Conservation (phyloP, 2,329 filamentous ascomycete genomes). For the Phaeophleospora eucalypticola region DNA sequence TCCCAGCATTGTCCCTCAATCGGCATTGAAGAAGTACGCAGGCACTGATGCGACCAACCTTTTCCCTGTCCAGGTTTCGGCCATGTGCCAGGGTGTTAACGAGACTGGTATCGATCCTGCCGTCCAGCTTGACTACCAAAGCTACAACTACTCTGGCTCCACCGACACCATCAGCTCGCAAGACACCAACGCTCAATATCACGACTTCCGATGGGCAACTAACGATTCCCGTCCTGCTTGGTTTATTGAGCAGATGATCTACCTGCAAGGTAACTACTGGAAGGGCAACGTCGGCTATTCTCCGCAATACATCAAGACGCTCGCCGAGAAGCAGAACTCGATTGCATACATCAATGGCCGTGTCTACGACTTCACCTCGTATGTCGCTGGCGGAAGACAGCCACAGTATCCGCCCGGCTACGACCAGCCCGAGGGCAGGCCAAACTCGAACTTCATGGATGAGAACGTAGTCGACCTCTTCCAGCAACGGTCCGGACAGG, state of each 20-base stretch:
- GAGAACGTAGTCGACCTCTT: slow-evolving; percentile 70
- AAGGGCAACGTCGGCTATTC: slow-evolving; percentile 87
- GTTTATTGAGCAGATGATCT: slow-evolving; percentile 84
- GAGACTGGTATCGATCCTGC: slow-evolving; percentile 63
- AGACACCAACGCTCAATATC: slow-evolving; percentile 75
- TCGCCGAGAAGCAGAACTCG: slow-evolving; percentile 50
- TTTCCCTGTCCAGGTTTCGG: slow-evolving; percentile 92
- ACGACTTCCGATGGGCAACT: slow-evolving; percentile 84
- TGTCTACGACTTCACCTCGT: slow-evolving; percentile 87
- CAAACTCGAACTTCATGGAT: slow-evolving; percentile 76
- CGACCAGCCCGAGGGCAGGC: slow-evolving; percentile 42
- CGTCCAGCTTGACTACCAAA: slow-evolving; percentile 81
- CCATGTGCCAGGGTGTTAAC: slow-evolving; percentile 75
- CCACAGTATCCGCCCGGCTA: slow-evolving; percentile 56
- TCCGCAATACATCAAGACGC: slow-evolving; percentile 66
- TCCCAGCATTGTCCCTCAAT: slow-evolving; percentile 59
- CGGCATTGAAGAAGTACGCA: slow-evolving; percentile 71
- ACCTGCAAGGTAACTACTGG: slow-evolving; percentile 71
- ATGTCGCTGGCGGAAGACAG: slow-evolving; percentile 69
- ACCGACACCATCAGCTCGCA: slow-evolving; percentile 60
- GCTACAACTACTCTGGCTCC: slow-evolving; percentile 67
- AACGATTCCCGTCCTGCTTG: slow-evolving; percentile 83
- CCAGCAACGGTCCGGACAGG: slow-evolving; percentile 66
- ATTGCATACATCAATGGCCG: slow-evolving; percentile 75
- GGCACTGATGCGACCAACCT: slow-evolving; percentile 81